Conservation (phyloP, 2,329 filamentous ascomycete genomes). For the Cordyceps tenuipes region DNA sequence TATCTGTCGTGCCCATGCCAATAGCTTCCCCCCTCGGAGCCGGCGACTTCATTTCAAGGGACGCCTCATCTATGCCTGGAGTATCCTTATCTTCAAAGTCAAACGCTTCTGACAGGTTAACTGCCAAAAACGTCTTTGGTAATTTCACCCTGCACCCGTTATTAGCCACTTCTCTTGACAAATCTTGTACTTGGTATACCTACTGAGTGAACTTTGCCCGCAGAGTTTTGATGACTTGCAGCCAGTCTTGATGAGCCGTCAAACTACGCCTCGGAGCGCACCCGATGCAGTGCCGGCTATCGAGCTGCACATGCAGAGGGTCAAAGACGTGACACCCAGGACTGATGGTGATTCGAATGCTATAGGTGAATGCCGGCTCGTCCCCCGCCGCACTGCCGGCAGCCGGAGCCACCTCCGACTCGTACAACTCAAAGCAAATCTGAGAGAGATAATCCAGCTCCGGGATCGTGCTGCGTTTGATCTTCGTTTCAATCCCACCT, state of each 20-base stretch:
- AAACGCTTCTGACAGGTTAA: slow-evolving; percentile 56
- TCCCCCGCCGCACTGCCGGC: slow-evolving; percentile 33
- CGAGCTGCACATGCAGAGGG: slow-evolving; percentile 89
- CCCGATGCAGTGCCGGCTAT: slow-evolving; percentile 93
- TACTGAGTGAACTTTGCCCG: slow-evolving; percentile 92
- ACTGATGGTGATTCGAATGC: slow-evolving; percentile 90
- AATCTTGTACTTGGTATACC: slow-evolving; percentile 26
- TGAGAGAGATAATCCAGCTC: slow-evolving; percentile 96
- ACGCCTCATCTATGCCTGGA: slow-evolving; percentile 38
- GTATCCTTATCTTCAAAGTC: slow-evolving; percentile 50
- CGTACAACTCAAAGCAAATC: slow-evolving; percentile 97
- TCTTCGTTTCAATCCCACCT: slow-evolving; percentile 94
- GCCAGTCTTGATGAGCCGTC: slow-evolving; percentile 90
- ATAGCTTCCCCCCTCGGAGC: slow-evolving; percentile 23
- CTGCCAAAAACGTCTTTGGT: slow-evolving; percentile 56
- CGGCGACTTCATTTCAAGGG: slow-evolving; percentile 38
- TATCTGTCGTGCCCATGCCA: background rate
- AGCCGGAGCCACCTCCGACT: slow-evolving; percentile 67
- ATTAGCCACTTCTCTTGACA: background rate
- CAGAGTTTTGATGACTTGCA: slow-evolving; percentile 90
- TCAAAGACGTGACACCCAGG: slow-evolving; percentile 96
- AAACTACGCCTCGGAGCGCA: slow-evolving; percentile 84
- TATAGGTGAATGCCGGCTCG: slow-evolving; percentile 78
- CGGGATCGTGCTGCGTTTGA: slow-evolving; percentile 87
- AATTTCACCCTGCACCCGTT: slow-evolving; percentile 48